phyloP scores from a whole-genome alignment of 352 stramenopile species.

The Pythium aquatile region DNA sequence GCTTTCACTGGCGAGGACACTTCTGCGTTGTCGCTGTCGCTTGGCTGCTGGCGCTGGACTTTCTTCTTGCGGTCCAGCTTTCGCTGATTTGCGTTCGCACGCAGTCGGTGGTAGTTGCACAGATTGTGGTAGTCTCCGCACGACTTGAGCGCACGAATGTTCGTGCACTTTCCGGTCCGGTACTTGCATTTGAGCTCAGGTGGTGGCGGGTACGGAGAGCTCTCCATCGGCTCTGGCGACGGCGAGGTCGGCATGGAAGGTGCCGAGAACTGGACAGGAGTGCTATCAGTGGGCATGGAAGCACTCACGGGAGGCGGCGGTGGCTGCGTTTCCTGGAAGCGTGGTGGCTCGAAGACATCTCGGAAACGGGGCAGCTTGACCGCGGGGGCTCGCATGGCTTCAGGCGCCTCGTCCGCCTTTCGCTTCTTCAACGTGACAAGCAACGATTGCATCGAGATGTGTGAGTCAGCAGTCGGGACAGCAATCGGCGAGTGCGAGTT shows the following conservation, averaged over 20 bases:
- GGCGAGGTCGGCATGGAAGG: conserved; percentile 15
- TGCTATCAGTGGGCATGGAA: conserved; percentile 1
- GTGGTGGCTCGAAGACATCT: conserved; percentile 47
- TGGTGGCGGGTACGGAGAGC: conserved; percentile 17
- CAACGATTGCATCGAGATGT: conserved; percentile 70
- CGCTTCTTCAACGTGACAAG: conserved; percentile 69
- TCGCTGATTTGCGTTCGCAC: conserved; percentile 78
- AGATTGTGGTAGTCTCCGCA: conserved; percentile 81
- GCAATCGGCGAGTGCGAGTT: conserved; percentile 3
- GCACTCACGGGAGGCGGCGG: neutral
- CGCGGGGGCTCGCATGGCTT: neutral
- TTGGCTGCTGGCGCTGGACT: conserved; percentile 48
- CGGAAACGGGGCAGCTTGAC: conserved; percentile 62
- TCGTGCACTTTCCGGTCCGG: conserved; percentile 78
- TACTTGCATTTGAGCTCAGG: conserved; percentile 75
- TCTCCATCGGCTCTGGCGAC: conserved; percentile 21
- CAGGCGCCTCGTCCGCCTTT: conserved; percentile 30
- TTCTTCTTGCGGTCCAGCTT: conserved; percentile 87
- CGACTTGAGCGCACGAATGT: conserved; percentile 69
- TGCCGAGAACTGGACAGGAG: conserved; percentile 12
- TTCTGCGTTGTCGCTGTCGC: conserved; percentile 7
- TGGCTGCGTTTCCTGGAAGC: conserved; percentile 6
- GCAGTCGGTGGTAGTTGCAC: conserved; percentile 80
- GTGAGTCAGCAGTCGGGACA: conserved; percentile 13
- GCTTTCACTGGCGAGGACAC: conserved; percentile 9